Evolutionary conservation across 768 basidiomycete species (phyloP).

Genomic region (Naganishia vishniacii): DNA sequence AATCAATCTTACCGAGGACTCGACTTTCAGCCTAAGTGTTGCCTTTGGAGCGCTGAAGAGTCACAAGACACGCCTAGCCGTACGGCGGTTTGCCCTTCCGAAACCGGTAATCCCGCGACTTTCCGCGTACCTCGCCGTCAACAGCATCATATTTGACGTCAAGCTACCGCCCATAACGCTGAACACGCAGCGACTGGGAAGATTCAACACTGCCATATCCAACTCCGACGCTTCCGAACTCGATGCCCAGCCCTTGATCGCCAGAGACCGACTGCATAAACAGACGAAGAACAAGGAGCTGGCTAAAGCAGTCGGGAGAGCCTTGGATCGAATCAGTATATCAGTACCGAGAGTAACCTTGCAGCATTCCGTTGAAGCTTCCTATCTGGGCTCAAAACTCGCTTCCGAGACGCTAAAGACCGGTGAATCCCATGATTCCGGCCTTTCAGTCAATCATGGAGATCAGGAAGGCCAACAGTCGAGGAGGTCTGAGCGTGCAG

Average conservation of each 20-base stretch:
- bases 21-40: neutral
- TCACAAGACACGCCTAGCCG: neutral
- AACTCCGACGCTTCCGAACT: neutral
- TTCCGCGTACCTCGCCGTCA: conserved; percentile 1
- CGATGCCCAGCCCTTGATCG: too few species aligned
- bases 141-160: conserved; percentile 3
- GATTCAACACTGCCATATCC: neutral
- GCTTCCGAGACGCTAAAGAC: neutral
- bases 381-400: conserved; percentile 1
- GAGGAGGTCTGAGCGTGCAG: neutral
- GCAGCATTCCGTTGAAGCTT: neutral
- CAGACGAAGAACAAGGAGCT: neutral
- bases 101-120: neutral
- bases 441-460: neutral
- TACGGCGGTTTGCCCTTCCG: neutral
- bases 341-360: neutral
- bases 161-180: neutral
- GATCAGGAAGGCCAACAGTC: neutral
- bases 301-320: neutral
- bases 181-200: neutral
- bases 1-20: conserved; percentile 4
- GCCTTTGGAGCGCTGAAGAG: conserved; percentile 1
- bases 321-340: neutral
- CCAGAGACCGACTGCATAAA: neutral
- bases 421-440: neutral